phyloP scores from a whole-genome alignment of 2,329 filamentous ascomycete species.

The Teratosphaeria zuluensis region DNA sequence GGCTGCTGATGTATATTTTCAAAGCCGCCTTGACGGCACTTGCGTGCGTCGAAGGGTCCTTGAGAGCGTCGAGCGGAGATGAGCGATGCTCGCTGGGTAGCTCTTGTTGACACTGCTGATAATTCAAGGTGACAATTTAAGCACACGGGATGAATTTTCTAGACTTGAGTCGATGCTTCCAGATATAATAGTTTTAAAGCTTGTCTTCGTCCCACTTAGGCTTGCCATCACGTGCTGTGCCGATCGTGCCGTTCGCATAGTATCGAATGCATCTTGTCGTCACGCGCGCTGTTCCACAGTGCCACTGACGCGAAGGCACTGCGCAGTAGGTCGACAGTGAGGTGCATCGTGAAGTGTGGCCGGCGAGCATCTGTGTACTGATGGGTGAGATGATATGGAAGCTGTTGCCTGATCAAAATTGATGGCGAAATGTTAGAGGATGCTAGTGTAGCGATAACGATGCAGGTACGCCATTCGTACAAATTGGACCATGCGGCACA shows the following conservation, averaged over 20 bases:
- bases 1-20: neutral
- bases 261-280: too few relatives aligned
- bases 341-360: too few relatives aligned
- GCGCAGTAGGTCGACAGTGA: too few relatives aligned
- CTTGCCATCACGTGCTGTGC: neutral
- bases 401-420: too few relatives aligned
- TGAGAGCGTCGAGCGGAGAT: neutral
- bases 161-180: neutral
- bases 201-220: neutral
- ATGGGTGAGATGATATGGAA: too few relatives aligned
- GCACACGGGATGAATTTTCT: neutral
- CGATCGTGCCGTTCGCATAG: neutral
- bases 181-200: neutral
- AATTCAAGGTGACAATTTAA: neutral
- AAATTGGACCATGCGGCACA: too few relatives aligned
- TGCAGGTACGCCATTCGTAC: too few relatives aligned
- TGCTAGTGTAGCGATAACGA: too few relatives aligned
- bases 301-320: too few relatives aligned
- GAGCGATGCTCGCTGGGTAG: neutral
- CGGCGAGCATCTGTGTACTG: too few relatives aligned
- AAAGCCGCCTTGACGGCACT: neutral
- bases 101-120: neutral
- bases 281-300: too few relatives aligned
- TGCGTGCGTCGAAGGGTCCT: neutral
- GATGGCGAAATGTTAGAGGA: too few relatives aligned